A percentile compares a stretch with the other conserved stretches of the same genome.
Evolutionary conservation across 73 alveolate genomes (phyloP).

Genomic region (Paramecium sonneborni): DNA sequence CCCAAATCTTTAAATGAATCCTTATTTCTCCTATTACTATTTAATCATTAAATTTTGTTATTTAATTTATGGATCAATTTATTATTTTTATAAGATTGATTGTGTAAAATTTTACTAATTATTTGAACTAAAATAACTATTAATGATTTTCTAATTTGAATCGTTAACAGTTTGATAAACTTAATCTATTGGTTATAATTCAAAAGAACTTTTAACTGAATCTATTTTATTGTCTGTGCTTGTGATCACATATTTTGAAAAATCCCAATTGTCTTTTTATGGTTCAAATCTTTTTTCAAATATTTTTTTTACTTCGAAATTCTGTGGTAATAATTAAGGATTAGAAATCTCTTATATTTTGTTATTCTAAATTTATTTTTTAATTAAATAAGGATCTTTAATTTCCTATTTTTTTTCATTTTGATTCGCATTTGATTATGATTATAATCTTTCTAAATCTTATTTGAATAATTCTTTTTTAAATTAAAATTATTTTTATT

Average conservation of each 20-base stretch:
- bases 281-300: background rate
- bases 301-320: background rate
- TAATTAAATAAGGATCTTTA: background rate
- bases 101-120: background rate
- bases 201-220: background rate
- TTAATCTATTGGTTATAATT: background rate
- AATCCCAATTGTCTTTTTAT: background rate
- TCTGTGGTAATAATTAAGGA: background rate
- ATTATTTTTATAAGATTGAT: background rate
- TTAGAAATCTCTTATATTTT: too few relatives aligned
- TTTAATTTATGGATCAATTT: background rate
- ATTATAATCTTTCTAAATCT: background rate
- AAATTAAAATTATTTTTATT: background rate
- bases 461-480: background rate
- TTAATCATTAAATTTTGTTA: background rate
- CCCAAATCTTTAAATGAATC: background rate
- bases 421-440: background rate
- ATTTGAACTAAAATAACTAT: background rate
- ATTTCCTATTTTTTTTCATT: background rate
- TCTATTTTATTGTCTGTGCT: background rate
- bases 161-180: background rate
- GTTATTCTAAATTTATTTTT: background rate
- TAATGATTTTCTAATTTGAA: background rate
- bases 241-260: background rate
- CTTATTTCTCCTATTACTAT: background rate